Evolutionary conservation across 228 moss, liverwort and hornwort species (phyloP), one percentile per base, ranked within the genome.

Genomic region (Sphagnum fallax): DNA sequence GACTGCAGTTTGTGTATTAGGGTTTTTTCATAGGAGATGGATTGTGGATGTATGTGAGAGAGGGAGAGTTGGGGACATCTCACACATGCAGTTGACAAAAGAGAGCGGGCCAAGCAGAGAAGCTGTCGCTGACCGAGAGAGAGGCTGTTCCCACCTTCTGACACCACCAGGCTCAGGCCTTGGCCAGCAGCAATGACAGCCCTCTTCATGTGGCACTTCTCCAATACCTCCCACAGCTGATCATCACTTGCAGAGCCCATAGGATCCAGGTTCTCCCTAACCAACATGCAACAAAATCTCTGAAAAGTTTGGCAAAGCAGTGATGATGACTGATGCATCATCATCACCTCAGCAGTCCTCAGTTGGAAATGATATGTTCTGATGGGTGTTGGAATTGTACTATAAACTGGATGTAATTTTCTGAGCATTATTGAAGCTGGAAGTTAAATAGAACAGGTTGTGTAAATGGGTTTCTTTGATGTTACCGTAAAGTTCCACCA

Each of bases 91-190:
- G 81, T 82, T 67, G 88, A 84, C 79, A 97, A 63, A 53, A 97
- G 91, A 65, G 93, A 89, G 61, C 97, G 93, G 47, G 97, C 89
- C 16, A 97, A 73, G 70, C 97, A 97, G 8, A 97, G 80, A 65
- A 97, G 97, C 70, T 97, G 97, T 50, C 91, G 84, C 75, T 97
- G 97, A 63, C 97, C 97, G 63, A 90, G 88, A 47, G 97, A 97
- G 8, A 97, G 81, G 73, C 82, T 91, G 73, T 87, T 91, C 72
- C 97, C 97, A 67, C 93, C 81, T 72, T 93, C 97, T 53, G 82
- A 72, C 14, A 97, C 80, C 63, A 76, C 75, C 62, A 88, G 83
- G 73, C 82, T 79, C 75, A 97, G 80, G 12, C 97, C 97, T 32
- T 32, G 32, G 71, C 87, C 87, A 48, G 69, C 74, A 62, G 68